Conservation (phyloP, 1,284 basidiomycete species). For the Veloboletus limbatus region DNA sequence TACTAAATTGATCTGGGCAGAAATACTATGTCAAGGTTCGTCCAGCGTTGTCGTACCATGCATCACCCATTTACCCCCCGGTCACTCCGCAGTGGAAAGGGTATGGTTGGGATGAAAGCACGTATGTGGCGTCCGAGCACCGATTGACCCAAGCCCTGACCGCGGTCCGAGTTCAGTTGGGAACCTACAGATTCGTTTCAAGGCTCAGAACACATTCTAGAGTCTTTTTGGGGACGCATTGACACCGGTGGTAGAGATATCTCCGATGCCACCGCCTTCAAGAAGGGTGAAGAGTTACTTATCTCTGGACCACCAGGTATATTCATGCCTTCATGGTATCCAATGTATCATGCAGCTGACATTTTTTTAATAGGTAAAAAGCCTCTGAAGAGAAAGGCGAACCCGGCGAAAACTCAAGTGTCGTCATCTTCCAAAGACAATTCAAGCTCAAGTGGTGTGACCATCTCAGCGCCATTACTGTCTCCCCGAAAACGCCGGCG, state of each 20-base stretch:
- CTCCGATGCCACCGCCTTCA: constrained; percentile 47
- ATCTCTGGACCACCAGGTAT: constrained; percentile 58
- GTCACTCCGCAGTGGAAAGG: constrained; percentile 59
- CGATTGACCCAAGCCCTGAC: not conserved
- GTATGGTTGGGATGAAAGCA: constrained; percentile 58
- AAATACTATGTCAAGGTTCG: constrained; percentile 62
- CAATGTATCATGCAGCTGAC: constrained; percentile 6
- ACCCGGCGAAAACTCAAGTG: constrained; percentile 1
- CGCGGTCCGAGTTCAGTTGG: constrained; percentile 47
- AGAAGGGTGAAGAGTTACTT: constrained; percentile 51
- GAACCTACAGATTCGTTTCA: constrained; percentile 63
- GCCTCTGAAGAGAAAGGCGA: constrained; percentile 24
- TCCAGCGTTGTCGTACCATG: constrained; percentile 2
- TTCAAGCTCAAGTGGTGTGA: constrained; percentile 6
- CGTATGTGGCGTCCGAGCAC: constrained; percentile 45
- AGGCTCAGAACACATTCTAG: constrained; percentile 54
- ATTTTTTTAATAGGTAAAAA: constrained; percentile 15
- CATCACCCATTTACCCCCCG: constrained; percentile 6
- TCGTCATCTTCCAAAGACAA: constrained; percentile 8
- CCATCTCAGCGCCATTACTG: constrained; percentile 22
- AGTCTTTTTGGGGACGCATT: constrained; percentile 59
- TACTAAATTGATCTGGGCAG: constrained; percentile 36
- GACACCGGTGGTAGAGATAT: constrained; percentile 50
- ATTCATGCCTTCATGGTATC: constrained; percentile 4
- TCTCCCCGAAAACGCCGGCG: constrained; percentile 28